These are phyloP conservation scores for Phialemoniopsis sp. DNA, from an alignment of 2,329 filamentous ascomycete species.

Conservation along the genomic window DNA sequence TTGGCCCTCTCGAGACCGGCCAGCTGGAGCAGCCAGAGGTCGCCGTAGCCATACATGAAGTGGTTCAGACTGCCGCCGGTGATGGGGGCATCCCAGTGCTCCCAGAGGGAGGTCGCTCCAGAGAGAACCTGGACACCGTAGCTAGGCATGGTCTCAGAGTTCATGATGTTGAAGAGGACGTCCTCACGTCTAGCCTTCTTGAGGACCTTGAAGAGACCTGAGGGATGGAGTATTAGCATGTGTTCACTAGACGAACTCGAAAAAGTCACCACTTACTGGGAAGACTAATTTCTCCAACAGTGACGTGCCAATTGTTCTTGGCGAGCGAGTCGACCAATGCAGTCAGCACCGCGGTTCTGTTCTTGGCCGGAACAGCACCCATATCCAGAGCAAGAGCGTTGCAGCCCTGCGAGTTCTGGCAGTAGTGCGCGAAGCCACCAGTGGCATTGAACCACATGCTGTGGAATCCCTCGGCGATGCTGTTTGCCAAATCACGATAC, in stretches of 20 bases:
- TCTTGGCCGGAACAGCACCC: conserved; percentile 1
- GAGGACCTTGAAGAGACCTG: conserved; percentile 6
- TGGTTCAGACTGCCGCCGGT: conserved; percentile 8
- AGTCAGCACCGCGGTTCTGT: not conserved
- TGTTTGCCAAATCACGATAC: conserved; percentile 1
- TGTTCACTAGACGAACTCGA: too few species aligned
- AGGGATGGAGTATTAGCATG: too few species aligned
- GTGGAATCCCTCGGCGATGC: conserved; percentile 3
- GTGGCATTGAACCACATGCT: conserved; percentile 5
- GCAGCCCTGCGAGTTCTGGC: conserved; percentile 3
- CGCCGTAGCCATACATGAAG: conserved; percentile 8
- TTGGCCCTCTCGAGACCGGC: not conserved
- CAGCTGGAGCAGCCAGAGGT: conserved; percentile 6
- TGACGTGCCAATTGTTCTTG: conserved; percentile 1
- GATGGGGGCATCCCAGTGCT: conserved; percentile 8
- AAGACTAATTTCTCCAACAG: conserved; percentile 7
- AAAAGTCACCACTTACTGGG: too few species aligned
- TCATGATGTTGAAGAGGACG: conserved; percentile 6
- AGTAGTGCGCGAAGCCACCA: conserved; percentile 5
- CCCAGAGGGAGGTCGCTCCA: conserved; percentile 8
- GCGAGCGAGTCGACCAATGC: conserved; percentile 2
- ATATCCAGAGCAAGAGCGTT: conserved; percentile 7
- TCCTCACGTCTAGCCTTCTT: conserved; percentile 1
- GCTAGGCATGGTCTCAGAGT: conserved; percentile 1
- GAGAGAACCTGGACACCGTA: conserved; percentile 4